Base-by-base conservation (phyloP, 257 asterid species). In the Solanum gracilifrons region DNA sequence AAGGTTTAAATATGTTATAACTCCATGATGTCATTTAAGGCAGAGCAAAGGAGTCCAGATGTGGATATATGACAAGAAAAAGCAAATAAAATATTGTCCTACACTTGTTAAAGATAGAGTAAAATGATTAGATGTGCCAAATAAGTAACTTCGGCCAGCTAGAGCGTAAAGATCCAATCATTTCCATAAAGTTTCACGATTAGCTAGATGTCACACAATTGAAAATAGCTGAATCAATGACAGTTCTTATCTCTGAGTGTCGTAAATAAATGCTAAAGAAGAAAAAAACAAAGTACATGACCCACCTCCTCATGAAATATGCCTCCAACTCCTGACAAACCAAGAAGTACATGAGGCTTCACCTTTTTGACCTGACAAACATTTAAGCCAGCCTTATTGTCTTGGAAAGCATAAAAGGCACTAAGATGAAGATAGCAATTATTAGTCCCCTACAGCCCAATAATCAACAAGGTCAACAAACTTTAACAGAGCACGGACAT, bases 251-350 rank as follows among this genome's bases (percentile, higher is more conserved):
- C 11, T 82, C 69, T 36, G 35, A 82, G 68, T 0, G 6, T 48
- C 36, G 4, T 20, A 48, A 82, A 31, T 29, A 74, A 48, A 36
- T 25, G 39, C 37, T 51, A 33, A 20, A 75, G 66, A 58, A 41
- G 43, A 85, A 51, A 55, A 31, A 32, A 37, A 32, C 51, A 25
- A 86, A 25, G 36, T 15, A 20, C 16, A 86, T 4, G 62, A 88
- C 84, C 72, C 88, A 97, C 99, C 99, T 96, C 98, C 90, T 96
- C 98, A 88, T 83, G 90, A 88, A 97, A 97, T 88, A 97, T 87
- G 51, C 98, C 98, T 33, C 99, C 99, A 86, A 95, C 99, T 92
- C 98, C 99, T 51, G 99, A 97, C 91, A 97, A 94, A 88, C 99
- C 99, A 90, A 97, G 98, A 91, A 97, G 98, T 92, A 96, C 98